A percentile compares a stretch with the other conserved stretches of the same genome.
These are phyloP conservation scores for Elsinoe ampelina DNA, from an alignment of 2,329 filamentous ascomycete genomes.

Conservation along the genomic window DNA sequence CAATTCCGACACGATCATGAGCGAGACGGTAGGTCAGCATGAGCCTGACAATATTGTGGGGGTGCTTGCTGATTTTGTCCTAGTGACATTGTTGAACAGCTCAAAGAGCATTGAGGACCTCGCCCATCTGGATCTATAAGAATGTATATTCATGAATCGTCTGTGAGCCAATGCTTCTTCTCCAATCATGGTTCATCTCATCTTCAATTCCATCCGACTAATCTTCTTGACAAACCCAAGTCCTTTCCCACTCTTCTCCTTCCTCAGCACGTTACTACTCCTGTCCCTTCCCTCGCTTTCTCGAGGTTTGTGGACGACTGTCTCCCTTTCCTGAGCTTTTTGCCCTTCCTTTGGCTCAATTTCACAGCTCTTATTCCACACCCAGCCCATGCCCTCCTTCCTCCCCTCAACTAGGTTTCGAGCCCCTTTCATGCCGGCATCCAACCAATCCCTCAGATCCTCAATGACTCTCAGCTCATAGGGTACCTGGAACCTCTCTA, in stretches of 20 bases:
- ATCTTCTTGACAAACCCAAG: background rate
- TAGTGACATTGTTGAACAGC: too few relatives aligned
- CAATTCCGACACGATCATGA: too few relatives aligned
- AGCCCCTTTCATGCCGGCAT: background rate
- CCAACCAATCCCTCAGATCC: background rate
- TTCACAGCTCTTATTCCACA: background rate
- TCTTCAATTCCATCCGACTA: background rate
- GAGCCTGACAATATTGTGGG: too few relatives aligned
- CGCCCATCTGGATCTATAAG: background rate
- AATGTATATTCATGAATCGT: background rate
- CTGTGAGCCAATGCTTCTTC: too few relatives aligned
- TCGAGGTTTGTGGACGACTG: background rate
- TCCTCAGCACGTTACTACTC: background rate
- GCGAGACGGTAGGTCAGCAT: too few relatives aligned
- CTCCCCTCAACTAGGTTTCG: background rate
- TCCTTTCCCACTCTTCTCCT: background rate
- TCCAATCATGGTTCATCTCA: background rate
- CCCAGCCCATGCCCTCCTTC: background rate
- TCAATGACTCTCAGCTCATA: conserved; percentile 40
- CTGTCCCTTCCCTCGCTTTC: background rate
- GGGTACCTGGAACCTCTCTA: conserved; percentile 92
- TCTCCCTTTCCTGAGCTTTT: background rate
- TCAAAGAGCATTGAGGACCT: too few relatives aligned
- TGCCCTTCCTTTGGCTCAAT: conserved; percentile 1
- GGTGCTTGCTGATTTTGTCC: too few relatives aligned